phyloP scores from a whole-genome alignment of 345 rosid species.

The Sonneratia alba region DNA sequence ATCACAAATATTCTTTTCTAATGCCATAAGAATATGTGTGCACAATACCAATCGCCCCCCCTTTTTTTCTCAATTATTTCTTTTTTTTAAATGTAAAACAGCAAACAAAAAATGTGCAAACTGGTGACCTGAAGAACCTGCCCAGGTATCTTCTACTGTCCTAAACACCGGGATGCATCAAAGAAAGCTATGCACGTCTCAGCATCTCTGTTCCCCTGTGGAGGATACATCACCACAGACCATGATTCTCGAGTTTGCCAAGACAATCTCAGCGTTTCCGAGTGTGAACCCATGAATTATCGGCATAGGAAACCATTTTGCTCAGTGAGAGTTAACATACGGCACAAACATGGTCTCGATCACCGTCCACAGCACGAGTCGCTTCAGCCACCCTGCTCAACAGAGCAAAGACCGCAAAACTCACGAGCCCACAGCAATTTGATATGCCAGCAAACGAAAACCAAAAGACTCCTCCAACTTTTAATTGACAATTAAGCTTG shows the following conservation, averaged over 20 bases:
- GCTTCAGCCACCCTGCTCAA: neutral
- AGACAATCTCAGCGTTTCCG: constrained; percentile 45
- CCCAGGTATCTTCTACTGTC: neutral
- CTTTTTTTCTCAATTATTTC: neutral
- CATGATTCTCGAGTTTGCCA: constrained; percentile 45
- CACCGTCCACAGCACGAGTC: constrained; percentile 58
- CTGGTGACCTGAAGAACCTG: neutral
- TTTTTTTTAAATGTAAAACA: neutral
- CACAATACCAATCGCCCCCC: neutral
- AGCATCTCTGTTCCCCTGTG: no score
- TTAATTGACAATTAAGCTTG: neutral
- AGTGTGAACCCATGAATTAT: constrained; percentile 82
- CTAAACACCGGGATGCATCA: neutral
- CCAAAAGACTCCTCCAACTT: neutral
- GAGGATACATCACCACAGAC: no score
- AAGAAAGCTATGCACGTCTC: neutral
- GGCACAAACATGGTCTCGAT: constrained; percentile 73
- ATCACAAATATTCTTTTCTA: no score
- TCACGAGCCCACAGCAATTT: neutral
- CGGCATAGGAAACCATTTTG: constrained; percentile 75
- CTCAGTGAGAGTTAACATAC: constrained; percentile 57
- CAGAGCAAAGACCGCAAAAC: neutral
- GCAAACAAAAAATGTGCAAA: neutral
- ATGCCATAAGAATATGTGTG: no score
- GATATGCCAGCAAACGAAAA: neutral